These are phyloP conservation scores for Westerdykella sp. DNA, from an alignment of 2,329 filamentous ascomycete species.

Conservation along the genomic window DNA sequence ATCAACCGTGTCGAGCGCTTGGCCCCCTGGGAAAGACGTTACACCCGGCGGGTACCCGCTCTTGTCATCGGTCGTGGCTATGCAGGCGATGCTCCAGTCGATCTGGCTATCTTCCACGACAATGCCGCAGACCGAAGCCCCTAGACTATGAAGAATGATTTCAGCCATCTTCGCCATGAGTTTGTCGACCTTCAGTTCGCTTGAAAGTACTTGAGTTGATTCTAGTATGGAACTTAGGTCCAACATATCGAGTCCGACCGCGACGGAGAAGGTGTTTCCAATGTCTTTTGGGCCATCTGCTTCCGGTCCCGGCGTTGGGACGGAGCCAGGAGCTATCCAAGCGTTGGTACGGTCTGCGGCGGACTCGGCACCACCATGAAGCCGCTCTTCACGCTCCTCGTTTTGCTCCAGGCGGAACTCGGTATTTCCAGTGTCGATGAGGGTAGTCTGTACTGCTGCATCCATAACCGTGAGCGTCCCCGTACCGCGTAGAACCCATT, in stretches of 20 bases:
- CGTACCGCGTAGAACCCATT: constrained; percentile 59
- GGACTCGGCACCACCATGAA: constrained; percentile 32
- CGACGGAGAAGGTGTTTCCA: constrained; percentile 56
- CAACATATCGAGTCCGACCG: constrained; percentile 68
- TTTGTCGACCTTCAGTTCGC: constrained; percentile 67
- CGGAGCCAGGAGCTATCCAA: constrained; percentile 41
- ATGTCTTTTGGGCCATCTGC: constrained; percentile 45
- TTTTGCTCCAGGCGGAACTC: constrained; percentile 42
- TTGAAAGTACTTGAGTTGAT: constrained; percentile 73
- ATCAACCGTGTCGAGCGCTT: constrained; percentile 57
- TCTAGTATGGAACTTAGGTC: constrained; percentile 72
- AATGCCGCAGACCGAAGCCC: constrained; percentile 67
- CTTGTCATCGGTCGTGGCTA: constrained; percentile 58
- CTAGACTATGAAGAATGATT: constrained; percentile 72
- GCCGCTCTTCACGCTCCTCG: constrained; percentile 34
- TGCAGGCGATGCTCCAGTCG: constrained; percentile 66
- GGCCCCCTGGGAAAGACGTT: constrained; percentile 58
- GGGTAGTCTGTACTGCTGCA: constrained; percentile 61
- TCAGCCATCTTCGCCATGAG: constrained; percentile 75
- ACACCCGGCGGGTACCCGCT: constrained; percentile 44
- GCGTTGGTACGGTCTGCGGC: constrained; percentile 44
- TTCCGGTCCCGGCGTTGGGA: constrained; percentile 30
- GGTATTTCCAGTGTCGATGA: constrained; percentile 46
- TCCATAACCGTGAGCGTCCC: constrained; percentile 57
- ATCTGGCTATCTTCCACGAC: constrained; percentile 63